These are phyloP conservation scores for Hygrophila difformis DNA, from an alignment of 257 asterid genomes.

Conservation along the genomic window DNA sequence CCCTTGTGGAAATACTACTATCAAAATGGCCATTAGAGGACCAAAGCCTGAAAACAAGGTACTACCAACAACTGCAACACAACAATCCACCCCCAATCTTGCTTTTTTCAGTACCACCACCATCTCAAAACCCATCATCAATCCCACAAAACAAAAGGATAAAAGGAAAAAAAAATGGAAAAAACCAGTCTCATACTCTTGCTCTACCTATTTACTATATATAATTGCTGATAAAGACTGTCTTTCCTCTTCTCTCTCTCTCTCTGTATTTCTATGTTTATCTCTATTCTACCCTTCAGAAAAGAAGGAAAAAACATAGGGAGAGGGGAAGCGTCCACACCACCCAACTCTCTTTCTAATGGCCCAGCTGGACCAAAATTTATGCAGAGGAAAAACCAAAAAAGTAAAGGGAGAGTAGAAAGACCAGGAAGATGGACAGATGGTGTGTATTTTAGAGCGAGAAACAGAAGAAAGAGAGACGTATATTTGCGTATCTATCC, in stretches of 20 bases:
- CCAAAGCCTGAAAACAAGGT: conserved; percentile 22
- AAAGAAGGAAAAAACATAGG: conserved; percentile 14
- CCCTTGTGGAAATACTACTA: conserved; percentile 12
- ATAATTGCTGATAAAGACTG: conserved; percentile 11
- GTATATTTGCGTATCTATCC: too few relatives aligned
- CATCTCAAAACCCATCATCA: conserved; percentile 15
- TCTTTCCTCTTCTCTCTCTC: conserved; percentile 23
- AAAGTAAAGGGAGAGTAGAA: too few relatives aligned
- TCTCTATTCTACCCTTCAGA: conserved; percentile 5
- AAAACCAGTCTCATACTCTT: too few relatives aligned
- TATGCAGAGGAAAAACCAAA: conserved; percentile 13
- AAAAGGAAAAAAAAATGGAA: too few relatives aligned
- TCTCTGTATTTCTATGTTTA: not conserved
- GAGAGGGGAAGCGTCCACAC: conserved; percentile 20
- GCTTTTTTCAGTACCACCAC: conserved; percentile 12
- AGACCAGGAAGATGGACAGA: not conserved
- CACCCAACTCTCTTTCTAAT: conserved; percentile 21
- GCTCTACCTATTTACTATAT: too few relatives aligned
- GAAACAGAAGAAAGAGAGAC: conserved; percentile 5
- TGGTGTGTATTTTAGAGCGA: not conserved
- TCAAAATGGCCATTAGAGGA: conserved; percentile 20
- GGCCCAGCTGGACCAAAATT: conserved; percentile 55
- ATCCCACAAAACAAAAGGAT: too few relatives aligned
- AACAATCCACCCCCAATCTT: not conserved
- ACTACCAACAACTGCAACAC: conserved; percentile 25